Conservation (phyloP, 1,139 yeast genomes). For the Pneumocystis murina region DNA sequence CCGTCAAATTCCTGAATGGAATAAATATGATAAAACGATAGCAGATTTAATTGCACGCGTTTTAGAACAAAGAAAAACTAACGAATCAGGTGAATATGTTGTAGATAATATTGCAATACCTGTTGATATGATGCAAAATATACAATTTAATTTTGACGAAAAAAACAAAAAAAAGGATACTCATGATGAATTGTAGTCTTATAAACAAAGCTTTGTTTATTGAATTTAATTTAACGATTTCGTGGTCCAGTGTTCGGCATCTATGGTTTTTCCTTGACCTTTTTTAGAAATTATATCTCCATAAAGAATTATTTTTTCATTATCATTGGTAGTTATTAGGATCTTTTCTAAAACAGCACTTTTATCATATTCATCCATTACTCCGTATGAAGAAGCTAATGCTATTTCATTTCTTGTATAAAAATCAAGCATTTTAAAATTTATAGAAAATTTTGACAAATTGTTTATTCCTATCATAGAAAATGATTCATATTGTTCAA, state of each 20-base stretch:
- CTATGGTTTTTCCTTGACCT: not conserved
- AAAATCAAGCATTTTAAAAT: not conserved
- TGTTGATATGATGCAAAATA: not conserved
- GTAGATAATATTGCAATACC: not conserved
- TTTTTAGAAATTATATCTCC: not conserved
- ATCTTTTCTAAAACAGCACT: not conserved
- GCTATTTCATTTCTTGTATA: not conserved
- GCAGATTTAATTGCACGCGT: conserved; percentile 16
- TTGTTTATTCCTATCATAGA: not conserved
- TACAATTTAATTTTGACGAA: not conserved
- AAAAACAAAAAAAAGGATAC: not conserved
- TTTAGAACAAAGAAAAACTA: not conserved
- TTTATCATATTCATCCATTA: not conserved
- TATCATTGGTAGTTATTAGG: not conserved
- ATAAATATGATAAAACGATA: conserved; percentile 42
- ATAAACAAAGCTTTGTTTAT: not conserved
- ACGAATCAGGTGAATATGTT: not conserved
- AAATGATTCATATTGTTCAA: not conserved
- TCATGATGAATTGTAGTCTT: not conserved
- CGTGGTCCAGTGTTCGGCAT: not conserved
- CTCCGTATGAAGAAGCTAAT: not conserved
- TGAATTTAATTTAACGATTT: not conserved
- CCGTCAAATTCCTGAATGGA: conserved; percentile 69
- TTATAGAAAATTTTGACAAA: not conserved
- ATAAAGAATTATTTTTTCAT: not conserved